phyloP scores from a whole-genome alignment of 2,329 filamentous ascomycete genomes.

The Botrytis byssoidea region DNA sequence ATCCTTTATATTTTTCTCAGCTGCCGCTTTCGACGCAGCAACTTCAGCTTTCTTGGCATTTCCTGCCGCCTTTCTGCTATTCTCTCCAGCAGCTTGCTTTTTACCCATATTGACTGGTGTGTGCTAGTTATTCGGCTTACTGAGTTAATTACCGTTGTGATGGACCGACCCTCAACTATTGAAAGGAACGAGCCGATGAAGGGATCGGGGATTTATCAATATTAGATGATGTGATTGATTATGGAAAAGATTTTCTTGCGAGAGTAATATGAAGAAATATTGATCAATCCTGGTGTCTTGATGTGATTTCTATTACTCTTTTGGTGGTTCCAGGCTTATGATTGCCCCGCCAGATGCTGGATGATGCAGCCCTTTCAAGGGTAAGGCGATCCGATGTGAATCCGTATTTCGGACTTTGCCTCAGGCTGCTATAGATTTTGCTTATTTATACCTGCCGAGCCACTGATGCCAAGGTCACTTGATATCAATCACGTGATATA shows the following conservation, averaged over 20 bases:
- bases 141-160: neutral
- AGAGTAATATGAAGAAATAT: constrained; percentile 11
- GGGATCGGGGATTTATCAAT: neutral
- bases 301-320: constrained; percentile 8
- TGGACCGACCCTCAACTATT: neutral
- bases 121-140: constrained; percentile 14
- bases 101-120: constrained; percentile 56
- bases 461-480: neutral
- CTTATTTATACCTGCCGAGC: neutral
- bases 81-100: constrained; percentile 70
- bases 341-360: constrained; percentile 16
- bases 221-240: neutral
- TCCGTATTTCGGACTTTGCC: constrained; percentile 6
- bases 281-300: constrained; percentile 9
- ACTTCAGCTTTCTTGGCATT: constrained; percentile 91
- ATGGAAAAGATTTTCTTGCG: constrained; percentile 6
- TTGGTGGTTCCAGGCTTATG: constrained; percentile 3
- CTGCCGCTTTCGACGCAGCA: constrained; percentile 76
- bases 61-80: constrained; percentile 84
- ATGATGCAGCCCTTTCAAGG: neutral
- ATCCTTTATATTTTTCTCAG: constrained; percentile 63
- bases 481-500: neutral
- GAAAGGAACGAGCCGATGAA: constrained; percentile 12
- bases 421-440: neutral
- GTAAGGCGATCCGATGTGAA: neutral